Base-by-base conservation (phyloP, 2,329 filamentous ascomycete genomes). In the Colletotrichum costaricense region DNA sequence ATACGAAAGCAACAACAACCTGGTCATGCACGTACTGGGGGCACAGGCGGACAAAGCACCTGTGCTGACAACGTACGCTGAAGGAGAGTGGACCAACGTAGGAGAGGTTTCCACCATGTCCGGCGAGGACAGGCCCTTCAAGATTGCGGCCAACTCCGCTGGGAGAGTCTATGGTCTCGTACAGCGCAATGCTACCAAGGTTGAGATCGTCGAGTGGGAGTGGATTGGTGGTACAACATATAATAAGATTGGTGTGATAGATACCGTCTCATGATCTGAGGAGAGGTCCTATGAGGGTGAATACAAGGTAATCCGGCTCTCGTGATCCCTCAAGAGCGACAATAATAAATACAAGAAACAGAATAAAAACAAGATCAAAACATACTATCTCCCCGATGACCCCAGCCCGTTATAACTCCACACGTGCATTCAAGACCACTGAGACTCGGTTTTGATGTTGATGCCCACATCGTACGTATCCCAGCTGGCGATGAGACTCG, bases 171-270 rank as follows among this genome's bases (percentile, higher is more conserved):
- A 75, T 54, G 73, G 73, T 16, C 42, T 72, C 6, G 66, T 74
- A 0, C 66, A 70, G 65, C 57, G 71, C 26, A 60, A 55, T 6
- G 33, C 22, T 1, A 49, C 28, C 11, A 74, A 38, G n/a, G 70
- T 75, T 11, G 62, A 70, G 42, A 67, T 75, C 4, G 62, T 70
- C 5, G 73, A 74, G 33, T 75, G 73, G 73, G 63, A 68, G 64
- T 75, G 73, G 73, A 70, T 55, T 19, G 71, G 67, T n/a, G 73
- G 71, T n/a, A 75, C 56, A n/a, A 74, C 66, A 14, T 75, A 75
- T 35, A 64, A 66, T 30, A 72, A 69, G 24, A 63, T 75, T 6
- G 73, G 73, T 19, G 63, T 60, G 19, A 49, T 74, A 19, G 60
- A 75, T 2, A 73, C 67, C 4, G 56, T 60, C n/a, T 63, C 60